Percentiles rank a stretch among this genome's conserved stretches.
Conservation (phyloP, 129 eudicot genomes). For the carrot (Daucus carota) region DH1_v3.0 NC_030381.2:5451001-5451500, state of each 20-base stretch:
- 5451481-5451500: slow-evolving; percentile 30
- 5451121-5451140: slow-evolving; percentile 37
- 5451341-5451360: slow-evolving; percentile 71
- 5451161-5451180: slow-evolving; percentile 64
- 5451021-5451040: not conserved
- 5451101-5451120: slow-evolving; percentile 25
- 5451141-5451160: slow-evolving; percentile 70
- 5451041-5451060: slow-evolving; percentile 55
- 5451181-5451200: slow-evolving; percentile 80
- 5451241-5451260: slow-evolving; percentile 72
- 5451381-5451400: slow-evolving; percentile 86
- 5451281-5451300: slow-evolving; percentile 51
- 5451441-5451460: slow-evolving; percentile 61
- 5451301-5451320: slow-evolving; percentile 29
- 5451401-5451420: slow-evolving; percentile 55
- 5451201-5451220: slow-evolving; percentile 66
- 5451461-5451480: slow-evolving; percentile 38
- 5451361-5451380: slow-evolving; percentile 74
- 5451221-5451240: slow-evolving; percentile 85
- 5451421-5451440: slow-evolving; percentile 75
- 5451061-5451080: slow-evolving; percentile 59
- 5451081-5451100: slow-evolving; percentile 32
- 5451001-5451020: too few species aligned
- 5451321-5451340: slow-evolving; percentile 76
- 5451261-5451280: slow-evolving; percentile 41